Percentiles rank a stretch among this genome's conserved stretches.
Conservation (phyloP, 2,329 filamentous ascomycete species). For the Chrysoporthe austroafricana region DNA sequence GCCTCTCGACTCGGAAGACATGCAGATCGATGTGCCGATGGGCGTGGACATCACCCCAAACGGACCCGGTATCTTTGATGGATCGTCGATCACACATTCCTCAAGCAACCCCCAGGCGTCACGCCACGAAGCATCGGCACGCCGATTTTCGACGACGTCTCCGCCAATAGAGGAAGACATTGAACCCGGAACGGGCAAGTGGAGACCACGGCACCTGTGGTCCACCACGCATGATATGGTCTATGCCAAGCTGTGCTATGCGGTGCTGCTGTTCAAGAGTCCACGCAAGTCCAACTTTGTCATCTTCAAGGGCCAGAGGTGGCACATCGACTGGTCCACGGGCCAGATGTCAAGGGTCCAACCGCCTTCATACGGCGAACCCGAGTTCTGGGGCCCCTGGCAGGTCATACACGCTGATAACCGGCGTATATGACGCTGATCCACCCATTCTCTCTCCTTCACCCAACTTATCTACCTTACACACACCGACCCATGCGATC, state of each 20-base stretch:
- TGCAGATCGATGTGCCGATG: slow-evolving; percentile 12
- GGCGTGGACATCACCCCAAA: slow-evolving; percentile 26
- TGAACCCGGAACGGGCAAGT: slow-evolving; percentile 57
- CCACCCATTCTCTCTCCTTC: no score
- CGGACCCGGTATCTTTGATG: slow-evolving; percentile 29
- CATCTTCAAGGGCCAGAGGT: slow-evolving; percentile 59
- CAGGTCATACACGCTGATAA: slow-evolving; percentile 56
- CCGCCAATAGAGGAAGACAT: slow-evolving; percentile 51
- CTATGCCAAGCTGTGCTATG: slow-evolving; percentile 64
- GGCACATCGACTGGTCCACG: slow-evolving; percentile 63
- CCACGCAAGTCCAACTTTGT: slow-evolving; percentile 63
- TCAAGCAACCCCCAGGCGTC: neutral
- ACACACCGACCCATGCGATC: neutral
- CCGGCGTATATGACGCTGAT: slow-evolving; percentile 43
- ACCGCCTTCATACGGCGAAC: slow-evolving; percentile 58
- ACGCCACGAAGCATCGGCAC: slow-evolving; percentile 27
- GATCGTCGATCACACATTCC: neutral
- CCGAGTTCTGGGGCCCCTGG: slow-evolving; percentile 53
- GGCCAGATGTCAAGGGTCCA: slow-evolving; percentile 58
- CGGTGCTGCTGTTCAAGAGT: slow-evolving; percentile 59
- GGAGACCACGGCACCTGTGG: slow-evolving; percentile 60
- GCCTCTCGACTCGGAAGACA: slow-evolving; percentile 9
- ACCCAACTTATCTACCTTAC: neutral
- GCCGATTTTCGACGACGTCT: slow-evolving; percentile 50
- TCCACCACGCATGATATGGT: slow-evolving; percentile 59